Percentiles rank a stretch among this genome's conserved stretches.
Evolutionary conservation across 164 flowering plant genomes (phyloP).

Genomic region (Litsea cubeba): DNA sequence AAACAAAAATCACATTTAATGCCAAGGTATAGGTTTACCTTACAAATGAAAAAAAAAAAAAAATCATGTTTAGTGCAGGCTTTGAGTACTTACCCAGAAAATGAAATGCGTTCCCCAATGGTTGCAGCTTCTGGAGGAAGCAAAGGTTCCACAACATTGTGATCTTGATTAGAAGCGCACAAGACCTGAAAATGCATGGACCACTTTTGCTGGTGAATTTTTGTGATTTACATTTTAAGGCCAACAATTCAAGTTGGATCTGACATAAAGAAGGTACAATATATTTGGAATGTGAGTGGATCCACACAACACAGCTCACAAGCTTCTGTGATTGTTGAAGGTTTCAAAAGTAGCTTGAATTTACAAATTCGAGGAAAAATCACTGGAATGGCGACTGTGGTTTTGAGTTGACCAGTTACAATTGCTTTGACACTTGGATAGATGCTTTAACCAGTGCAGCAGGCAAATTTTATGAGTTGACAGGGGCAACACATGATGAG

Average conservation of each 20-base stretch:
- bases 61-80: not conserved
- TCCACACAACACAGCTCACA: not conserved
- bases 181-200: constrained; percentile 54
- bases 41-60: not conserved
- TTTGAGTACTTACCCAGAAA: constrained; percentile 62
- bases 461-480: not conserved
- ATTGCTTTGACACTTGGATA: not conserved
- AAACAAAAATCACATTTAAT: no score
- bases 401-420: no score
- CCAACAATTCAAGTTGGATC: not conserved
- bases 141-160: constrained; percentile 80
- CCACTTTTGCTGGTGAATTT: not conserved
- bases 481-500: not conserved
- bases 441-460: not conserved
- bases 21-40: no score
- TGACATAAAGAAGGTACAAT: not conserved
- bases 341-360: not conserved
- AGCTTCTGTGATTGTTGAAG: not conserved
- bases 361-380: not conserved
- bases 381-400: not conserved
- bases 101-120: constrained; percentile 70
- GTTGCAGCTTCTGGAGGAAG: constrained; percentile 80
- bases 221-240: not conserved
- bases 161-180: constrained; percentile 94
- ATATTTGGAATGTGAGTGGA: not conserved